Conservation (phyloP, 257 asterid genomes). For the Ajuga chamaepitys region DNA sequence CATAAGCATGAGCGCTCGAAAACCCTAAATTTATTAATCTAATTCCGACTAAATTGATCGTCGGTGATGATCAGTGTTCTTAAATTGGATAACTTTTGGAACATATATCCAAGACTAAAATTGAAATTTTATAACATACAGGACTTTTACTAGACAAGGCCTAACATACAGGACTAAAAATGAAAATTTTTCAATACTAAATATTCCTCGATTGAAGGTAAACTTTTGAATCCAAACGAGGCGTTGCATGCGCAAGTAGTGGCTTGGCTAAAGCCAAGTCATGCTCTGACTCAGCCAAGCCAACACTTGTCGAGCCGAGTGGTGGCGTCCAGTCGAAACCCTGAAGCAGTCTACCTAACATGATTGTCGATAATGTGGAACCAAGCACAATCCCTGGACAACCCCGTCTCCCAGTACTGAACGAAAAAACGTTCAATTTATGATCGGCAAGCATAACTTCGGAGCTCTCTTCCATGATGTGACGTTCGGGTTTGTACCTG, state of each 20-base stretch:
- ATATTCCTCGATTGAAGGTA: not conserved
- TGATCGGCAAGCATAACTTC: constrained; percentile 6
- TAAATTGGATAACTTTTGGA: too few species aligned
- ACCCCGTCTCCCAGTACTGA: constrained; percentile 32
- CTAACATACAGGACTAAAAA: too few species aligned
- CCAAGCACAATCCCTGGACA: constrained; percentile 17
- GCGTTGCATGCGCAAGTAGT: constrained; percentile 8
- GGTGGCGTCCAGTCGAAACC: constrained; percentile 2
- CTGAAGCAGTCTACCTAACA: constrained; percentile 23
- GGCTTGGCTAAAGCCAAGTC: not conserved
- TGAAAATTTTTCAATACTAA: not conserved
- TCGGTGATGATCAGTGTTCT: too few species aligned
- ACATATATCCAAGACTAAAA: too few species aligned
- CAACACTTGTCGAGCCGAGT: not conserved
- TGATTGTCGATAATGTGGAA: constrained; percentile 6
- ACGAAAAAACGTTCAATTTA: constrained; percentile 14
- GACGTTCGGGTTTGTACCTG: constrained; percentile 23
- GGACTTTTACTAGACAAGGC: too few species aligned
- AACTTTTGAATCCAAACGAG: constrained; percentile 5
- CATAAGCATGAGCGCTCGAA: too few species aligned
- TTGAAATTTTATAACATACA: too few species aligned
- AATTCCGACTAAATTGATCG: too few species aligned
- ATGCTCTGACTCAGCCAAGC: not conserved
- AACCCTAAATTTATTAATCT: too few species aligned
- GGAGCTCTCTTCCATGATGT: not conserved